Evolutionary conservation across 495 filamentous ascomycete species (phyloP), one percentile per base, ranked within the genome.

Genomic region (Amorphotheca resinae): DNA sequence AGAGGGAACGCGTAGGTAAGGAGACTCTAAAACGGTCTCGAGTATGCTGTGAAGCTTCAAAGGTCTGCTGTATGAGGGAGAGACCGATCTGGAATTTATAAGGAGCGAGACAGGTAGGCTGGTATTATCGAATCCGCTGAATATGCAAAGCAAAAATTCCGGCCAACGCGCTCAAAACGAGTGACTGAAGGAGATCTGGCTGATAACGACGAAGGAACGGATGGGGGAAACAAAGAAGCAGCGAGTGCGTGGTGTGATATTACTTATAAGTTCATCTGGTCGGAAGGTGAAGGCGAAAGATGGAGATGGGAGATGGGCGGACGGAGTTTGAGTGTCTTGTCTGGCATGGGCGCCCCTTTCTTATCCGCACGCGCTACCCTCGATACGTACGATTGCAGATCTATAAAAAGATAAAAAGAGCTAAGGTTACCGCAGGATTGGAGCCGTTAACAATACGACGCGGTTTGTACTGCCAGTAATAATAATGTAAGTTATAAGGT

Each of bases 401-500:
- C 53, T 55, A 55, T 49, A 48, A 52, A 52, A 52, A 49, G 48
- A 28, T 5, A 5, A 28, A 28, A 28, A n/a, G n/a, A n/a, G n/a
- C n/a, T n/a, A n/a, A n/a, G n/a, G n/a, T n/a, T n/a, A n/a, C n/a
- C n/a, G n/a, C n/a, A n/a, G n/a, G n/a, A n/a, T n/a, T n/a, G n/a
- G n/a, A n/a, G n/a, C n/a, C n/a, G n/a, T n/a, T n/a, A n/a, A n/a
- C n/a, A n/a, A n/a, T n/a, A n/a, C n/a, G n/a, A n/a, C n/a, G n/a
- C n/a, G n/a, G n/a, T n/a, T n/a, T n/a, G n/a, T n/a, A n/a, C n/a
- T n/a, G n/a, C n/a, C n/a, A n/a, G n/a, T n/a, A n/a, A n/a, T n/a
- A n/a, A n/a, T n/a, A n/a, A n/a, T n/a, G n/a, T n/a, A n/a, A n/a
- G n/a, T n/a, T n/a, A n/a, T n/a, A n/a, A n/a, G n/a, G n/a, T n/a